Conservation (phyloP, 306 rosid species). For the Sechiopsis laciniata region DNA sequence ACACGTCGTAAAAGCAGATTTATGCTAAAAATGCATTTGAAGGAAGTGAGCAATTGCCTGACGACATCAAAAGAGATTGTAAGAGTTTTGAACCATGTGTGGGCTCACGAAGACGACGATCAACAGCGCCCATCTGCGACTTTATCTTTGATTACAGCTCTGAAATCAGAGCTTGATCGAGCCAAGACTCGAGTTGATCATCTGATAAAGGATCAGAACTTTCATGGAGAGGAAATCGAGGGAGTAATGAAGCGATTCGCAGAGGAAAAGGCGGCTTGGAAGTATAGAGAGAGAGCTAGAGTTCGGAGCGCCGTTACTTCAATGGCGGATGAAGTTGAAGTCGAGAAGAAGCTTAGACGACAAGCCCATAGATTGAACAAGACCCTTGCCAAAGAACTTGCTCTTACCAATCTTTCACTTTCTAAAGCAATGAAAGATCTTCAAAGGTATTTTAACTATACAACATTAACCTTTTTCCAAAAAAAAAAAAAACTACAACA, state of each 20-base stretch:
- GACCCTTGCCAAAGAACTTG: constrained; percentile 70
- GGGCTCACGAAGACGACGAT: constrained; percentile 41
- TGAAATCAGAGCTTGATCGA: constrained; percentile 60
- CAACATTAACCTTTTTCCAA: no score
- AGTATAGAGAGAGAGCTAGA: constrained; percentile 59
- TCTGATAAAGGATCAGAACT: constrained; percentile 44
- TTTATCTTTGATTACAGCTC: constrained; percentile 49
- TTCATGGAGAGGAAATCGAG: constrained; percentile 44
- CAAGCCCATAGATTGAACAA: constrained; percentile 76
- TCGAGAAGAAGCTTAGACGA: constrained; percentile 72
- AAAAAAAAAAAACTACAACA: no score
- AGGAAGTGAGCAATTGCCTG: constrained; percentile 65
- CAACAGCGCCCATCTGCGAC: constrained; percentile 32
- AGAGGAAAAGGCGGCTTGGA: constrained; percentile 76
- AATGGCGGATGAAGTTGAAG: constrained; percentile 58
- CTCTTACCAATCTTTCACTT: constrained; percentile 44
- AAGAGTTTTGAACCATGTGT: constrained; percentile 57
- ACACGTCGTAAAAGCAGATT: constrained; percentile 29
- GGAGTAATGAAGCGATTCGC: constrained; percentile 46
- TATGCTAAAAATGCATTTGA: constrained; percentile 47
- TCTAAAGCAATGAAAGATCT: constrained; percentile 47
- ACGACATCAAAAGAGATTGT: constrained; percentile 74
- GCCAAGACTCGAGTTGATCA: constrained; percentile 53
- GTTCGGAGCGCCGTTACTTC: constrained; percentile 43
- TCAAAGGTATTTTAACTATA: background rate